A percentile compares a stretch with the other conserved stretches of the same genome.
Conservation (phyloP, 1,139 yeast genomes). For the Suhomyces choctaworum region DNA sequence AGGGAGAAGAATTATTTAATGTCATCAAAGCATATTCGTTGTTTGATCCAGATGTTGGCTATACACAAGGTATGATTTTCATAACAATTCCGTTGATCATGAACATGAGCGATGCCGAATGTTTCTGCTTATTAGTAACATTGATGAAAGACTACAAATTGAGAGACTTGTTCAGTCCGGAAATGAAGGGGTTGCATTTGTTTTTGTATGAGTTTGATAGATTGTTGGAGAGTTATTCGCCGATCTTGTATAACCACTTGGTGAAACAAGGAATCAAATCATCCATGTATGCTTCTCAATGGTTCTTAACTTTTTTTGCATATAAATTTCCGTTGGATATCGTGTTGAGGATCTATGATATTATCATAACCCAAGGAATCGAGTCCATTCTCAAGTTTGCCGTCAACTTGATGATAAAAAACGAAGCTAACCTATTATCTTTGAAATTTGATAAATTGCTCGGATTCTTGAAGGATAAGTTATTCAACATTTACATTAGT, state of each 20-base stretch:
- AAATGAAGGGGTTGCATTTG: constrained; percentile 90
- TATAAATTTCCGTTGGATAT: constrained; percentile 87
- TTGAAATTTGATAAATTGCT: constrained; percentile 75
- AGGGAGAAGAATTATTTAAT: constrained; percentile 60
- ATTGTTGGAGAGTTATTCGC: constrained; percentile 66
- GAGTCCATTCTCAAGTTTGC: constrained; percentile 84
- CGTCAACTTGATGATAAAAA: constrained; percentile 69
- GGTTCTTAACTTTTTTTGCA: constrained; percentile 94
- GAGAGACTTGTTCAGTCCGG: constrained; percentile 76
- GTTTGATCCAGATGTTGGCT: constrained; percentile 91
- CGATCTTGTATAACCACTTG: constrained; percentile 71
- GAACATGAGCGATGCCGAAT: constrained; percentile 80
- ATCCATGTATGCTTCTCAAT: constrained; percentile 93
- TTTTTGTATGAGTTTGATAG: constrained; percentile 88
- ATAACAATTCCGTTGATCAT: constrained; percentile 80
- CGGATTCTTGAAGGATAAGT: constrained; percentile 71
- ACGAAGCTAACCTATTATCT: constrained; percentile 56
- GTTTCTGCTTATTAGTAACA: constrained; percentile 77
- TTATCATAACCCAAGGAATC: constrained; percentile 83
- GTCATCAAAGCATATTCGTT: constrained; percentile 83
- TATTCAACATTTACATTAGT: constrained; percentile 69
- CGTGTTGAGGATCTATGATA: constrained; percentile 80
- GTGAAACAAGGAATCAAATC: constrained; percentile 82
- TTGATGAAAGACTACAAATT: constrained; percentile 84
- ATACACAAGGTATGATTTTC: constrained; percentile 97